Evolutionary conservation across 805 yeast genomes (phyloP).

Genomic region (Cyberlindnera nakhonratchasimensis): DNA sequence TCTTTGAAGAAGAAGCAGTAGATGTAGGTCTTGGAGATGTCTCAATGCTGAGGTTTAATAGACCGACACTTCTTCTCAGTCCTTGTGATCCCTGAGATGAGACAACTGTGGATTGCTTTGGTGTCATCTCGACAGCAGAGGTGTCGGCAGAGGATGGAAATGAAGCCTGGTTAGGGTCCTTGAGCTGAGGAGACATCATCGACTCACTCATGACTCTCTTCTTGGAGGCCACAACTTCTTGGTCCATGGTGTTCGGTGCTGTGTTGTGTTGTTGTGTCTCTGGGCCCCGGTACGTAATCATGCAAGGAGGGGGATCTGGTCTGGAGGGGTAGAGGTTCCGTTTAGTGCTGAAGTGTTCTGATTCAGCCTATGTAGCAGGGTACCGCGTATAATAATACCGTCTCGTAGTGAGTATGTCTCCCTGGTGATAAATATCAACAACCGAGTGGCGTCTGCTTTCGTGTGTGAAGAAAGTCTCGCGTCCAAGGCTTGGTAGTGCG

Average conservation of each 20-base stretch:
- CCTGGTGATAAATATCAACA: too few species aligned
- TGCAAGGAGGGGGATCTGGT: background rate
- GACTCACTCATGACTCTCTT: conserved; percentile 27
- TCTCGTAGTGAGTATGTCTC: too few species aligned
- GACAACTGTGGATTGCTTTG: conserved; percentile 20
- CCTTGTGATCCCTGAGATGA: conserved; percentile 32
- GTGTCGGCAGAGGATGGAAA: conserved; percentile 9
- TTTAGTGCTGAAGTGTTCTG: too few species aligned
- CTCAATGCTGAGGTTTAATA: conserved; percentile 46
- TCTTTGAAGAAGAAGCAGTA: conserved; percentile 25
- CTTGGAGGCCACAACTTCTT: conserved; percentile 15
- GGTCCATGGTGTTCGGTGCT: conserved; percentile 3
- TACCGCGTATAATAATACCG: too few species aligned
- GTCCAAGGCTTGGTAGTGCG: too few species aligned
- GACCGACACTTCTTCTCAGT: conserved; percentile 50
- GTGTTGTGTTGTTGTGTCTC: conserved; percentile 5
- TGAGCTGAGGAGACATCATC: conserved; percentile 28
- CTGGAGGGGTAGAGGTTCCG: too few species aligned
- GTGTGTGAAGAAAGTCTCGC: too few species aligned
- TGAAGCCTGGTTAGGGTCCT: conserved; percentile 15
- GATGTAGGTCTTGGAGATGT: conserved; percentile 28
- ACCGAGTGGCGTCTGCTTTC: too few species aligned
- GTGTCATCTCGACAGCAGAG: conserved; percentile 18
- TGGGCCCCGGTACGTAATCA: conserved; percentile 19
- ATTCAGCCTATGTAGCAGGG: too few species aligned